Conservation (phyloP, 2,329 filamentous ascomycete genomes). For the Cladosporium sp. region DNA sequence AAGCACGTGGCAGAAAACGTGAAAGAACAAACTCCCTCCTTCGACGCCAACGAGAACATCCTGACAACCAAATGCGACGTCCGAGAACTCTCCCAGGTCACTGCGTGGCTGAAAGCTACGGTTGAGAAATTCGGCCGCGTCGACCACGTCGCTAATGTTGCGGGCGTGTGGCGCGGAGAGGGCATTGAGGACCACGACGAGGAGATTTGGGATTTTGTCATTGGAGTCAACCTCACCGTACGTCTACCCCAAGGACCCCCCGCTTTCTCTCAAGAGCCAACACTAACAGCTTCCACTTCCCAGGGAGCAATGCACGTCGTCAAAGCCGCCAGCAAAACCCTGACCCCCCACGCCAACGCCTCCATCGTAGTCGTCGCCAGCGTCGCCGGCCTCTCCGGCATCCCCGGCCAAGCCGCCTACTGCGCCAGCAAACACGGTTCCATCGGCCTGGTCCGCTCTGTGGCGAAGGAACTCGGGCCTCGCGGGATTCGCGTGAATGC, state of each 20-base stretch:
- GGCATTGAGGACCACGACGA: conserved; percentile 22
- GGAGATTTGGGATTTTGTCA: conserved; percentile 26
- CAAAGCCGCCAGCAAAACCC: conserved; percentile 39
- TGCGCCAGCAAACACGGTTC: conserved; percentile 42
- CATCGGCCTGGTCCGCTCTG: conserved; percentile 45
- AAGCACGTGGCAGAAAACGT: not conserved
- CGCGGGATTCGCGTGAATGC: conserved; percentile 52
- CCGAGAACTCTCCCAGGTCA: conserved; percentile 19
- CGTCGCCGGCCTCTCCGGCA: conserved; percentile 39
- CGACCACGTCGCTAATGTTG: conserved; percentile 39
- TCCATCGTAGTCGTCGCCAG: conserved; percentile 43
- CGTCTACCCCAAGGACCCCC: too few species aligned
- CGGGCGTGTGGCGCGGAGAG: conserved; percentile 21
- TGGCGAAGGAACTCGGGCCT: conserved; percentile 44
- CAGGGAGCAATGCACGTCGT: conserved; percentile 46
- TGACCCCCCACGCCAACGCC: conserved; percentile 38
- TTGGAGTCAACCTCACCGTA: conserved; percentile 22
- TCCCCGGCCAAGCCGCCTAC: conserved; percentile 39
- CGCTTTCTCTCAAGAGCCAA: too few species aligned
- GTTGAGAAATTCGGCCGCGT: conserved; percentile 30
- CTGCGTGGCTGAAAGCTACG: conserved; percentile 28
- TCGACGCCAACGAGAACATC: conserved; percentile 13
- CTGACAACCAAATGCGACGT: conserved; percentile 23
- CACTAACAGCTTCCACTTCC: not conserved
- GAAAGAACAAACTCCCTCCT: not conserved